Conservation (phyloP, 371 early-diverging fungal genomes). For the Haplosporangium sp. region DNA sequence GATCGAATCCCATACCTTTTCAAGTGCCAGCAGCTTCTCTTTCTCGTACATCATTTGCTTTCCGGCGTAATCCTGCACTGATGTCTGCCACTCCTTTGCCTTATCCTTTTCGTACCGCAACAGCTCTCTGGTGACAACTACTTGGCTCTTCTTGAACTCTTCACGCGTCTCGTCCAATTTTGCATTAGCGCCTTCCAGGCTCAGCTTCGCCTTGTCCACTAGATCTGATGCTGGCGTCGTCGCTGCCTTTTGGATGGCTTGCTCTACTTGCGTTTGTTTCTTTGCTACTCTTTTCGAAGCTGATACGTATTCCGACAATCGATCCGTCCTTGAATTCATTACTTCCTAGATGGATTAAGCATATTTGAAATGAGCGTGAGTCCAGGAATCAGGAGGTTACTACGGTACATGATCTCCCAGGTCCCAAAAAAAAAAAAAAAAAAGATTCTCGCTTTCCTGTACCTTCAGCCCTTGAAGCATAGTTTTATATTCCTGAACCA, state of each 20-base stretch:
- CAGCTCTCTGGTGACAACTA: constrained; percentile 63
- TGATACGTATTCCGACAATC: constrained; percentile 67
- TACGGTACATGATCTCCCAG: neutral
- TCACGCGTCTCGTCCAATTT: constrained; percentile 51
- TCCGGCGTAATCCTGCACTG: constrained; percentile 62
- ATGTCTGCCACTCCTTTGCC: constrained; percentile 57
- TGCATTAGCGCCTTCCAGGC: constrained; percentile 55
- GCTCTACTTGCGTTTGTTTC: constrained; percentile 59
- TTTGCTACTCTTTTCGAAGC: constrained; percentile 64
- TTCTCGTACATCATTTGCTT: constrained; percentile 63
- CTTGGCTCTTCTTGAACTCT: constrained; percentile 61
- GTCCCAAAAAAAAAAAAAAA: neutral
- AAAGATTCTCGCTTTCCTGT: neutral
- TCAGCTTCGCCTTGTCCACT: constrained; percentile 60
- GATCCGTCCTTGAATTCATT: constrained; percentile 66
- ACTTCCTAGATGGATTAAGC: constrained; percentile 49
- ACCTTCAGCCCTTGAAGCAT: constrained; percentile 67
- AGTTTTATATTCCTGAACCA: constrained; percentile 67
- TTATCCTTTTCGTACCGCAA: constrained; percentile 64
- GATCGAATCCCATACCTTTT: constrained; percentile 59
- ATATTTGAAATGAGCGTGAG: constrained; percentile 1
- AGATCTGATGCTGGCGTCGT: constrained; percentile 51
- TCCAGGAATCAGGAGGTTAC: no score
- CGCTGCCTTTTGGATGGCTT: constrained; percentile 58
- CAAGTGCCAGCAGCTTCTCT: constrained; percentile 60